A percentile compares a stretch with the other conserved stretches of the same genome.
These are phyloP conservation scores for Aegilops tauschii DNA, from an alignment of 176 grass and related monocot genomes.

Conservation along the genomic window DNA sequence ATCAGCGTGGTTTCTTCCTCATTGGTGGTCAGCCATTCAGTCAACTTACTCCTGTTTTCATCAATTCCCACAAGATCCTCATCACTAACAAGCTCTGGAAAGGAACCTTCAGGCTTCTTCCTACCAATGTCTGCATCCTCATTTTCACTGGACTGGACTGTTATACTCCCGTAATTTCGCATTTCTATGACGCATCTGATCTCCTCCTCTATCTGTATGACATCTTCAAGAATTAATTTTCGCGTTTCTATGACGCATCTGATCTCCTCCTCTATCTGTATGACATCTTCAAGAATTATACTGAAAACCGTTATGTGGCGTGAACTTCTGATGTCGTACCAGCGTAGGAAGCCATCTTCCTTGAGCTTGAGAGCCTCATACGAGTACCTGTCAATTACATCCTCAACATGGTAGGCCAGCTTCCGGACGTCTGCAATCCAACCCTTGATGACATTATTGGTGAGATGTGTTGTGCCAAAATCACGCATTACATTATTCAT, in stretches of 20 bases:
- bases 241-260: too few relatives aligned
- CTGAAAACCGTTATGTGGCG: too few relatives aligned
- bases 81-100: slow-evolving; percentile 35
- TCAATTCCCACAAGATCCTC: slow-evolving; percentile 46
- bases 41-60: slow-evolving; percentile 19
- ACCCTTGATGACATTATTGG: background rate
- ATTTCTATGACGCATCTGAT: too few relatives aligned
- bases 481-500: too few relatives aligned
- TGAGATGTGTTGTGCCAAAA: background rate
- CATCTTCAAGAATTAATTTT: too few relatives aligned
- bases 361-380: too few relatives aligned
- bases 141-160: background rate
- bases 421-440: slow-evolving; percentile 34
- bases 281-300: too few relatives aligned
- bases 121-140: background rate
- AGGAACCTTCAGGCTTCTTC: background rate
- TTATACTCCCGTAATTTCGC: background rate
- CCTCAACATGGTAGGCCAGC: slow-evolving; percentile 28
- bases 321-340: too few relatives aligned
- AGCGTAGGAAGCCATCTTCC: too few relatives aligned
- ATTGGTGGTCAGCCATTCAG: slow-evolving; percentile 5
- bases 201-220: too few relatives aligned
- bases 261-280: too few relatives aligned
- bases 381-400: slow-evolving; percentile 41
- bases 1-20: background rate